Conservation (phyloP, 2,329 filamentous ascomycete genomes). For the Alternaria sp. region DNA sequence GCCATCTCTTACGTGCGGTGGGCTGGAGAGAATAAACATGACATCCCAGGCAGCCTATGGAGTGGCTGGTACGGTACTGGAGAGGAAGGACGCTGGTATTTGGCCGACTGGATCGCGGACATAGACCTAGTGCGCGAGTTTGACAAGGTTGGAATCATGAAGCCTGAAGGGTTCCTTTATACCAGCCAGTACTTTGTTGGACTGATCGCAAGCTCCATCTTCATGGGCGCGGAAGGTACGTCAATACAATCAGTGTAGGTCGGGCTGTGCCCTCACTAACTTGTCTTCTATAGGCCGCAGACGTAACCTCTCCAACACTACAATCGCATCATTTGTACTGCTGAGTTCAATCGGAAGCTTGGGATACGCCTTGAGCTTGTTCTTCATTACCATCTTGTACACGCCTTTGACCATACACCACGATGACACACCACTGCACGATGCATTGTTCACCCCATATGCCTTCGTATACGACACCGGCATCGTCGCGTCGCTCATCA, state of each 20-base stretch:
- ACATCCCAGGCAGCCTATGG: slow-evolving; percentile 54
- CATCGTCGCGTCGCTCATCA: slow-evolving; percentile 58
- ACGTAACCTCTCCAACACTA: slow-evolving; percentile 61
- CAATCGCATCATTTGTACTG: slow-evolving; percentile 64
- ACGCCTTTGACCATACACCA: slow-evolving; percentile 61
- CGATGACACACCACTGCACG: slow-evolving; percentile 39
- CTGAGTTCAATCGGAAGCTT: slow-evolving; percentile 68
- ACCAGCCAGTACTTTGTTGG: slow-evolving; percentile 67
- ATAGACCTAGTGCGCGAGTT: slow-evolving; percentile 62
- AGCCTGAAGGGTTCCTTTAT: slow-evolving; percentile 67
- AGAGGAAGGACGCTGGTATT: slow-evolving; percentile 45
- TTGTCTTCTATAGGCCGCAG: slow-evolving; percentile 53
- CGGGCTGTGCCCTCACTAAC: slow-evolving; percentile 6
- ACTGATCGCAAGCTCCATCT: slow-evolving; percentile 63
- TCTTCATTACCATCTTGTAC: slow-evolving; percentile 67
- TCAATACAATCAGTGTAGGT: neutral
- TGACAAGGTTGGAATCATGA: slow-evolving; percentile 64
- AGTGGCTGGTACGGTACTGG: slow-evolving; percentile 53
- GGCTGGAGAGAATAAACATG: slow-evolving; percentile 55
- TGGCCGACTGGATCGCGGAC: slow-evolving; percentile 64
- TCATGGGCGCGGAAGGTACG: slow-evolving; percentile 66
- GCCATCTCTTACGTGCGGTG: slow-evolving; percentile 61
- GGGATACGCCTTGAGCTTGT: slow-evolving; percentile 70
- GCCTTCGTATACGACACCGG: slow-evolving; percentile 50
- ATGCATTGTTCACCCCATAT: slow-evolving; percentile 48